These are phyloP conservation scores for Vachellia collinsii DNA, from an alignment of 306 rosid species.

Conservation along the genomic window DNA sequence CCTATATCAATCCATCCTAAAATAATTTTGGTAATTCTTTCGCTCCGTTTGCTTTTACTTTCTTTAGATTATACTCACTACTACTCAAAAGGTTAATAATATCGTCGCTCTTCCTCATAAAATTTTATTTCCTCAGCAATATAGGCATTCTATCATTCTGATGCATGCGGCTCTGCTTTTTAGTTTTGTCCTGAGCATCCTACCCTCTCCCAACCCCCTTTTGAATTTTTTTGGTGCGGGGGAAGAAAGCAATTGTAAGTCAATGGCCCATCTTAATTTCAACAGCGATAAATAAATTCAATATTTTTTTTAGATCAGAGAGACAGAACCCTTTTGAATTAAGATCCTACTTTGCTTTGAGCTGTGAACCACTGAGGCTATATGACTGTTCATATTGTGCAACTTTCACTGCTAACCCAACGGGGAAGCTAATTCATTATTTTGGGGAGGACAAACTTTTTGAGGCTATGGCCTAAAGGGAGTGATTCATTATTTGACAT, in stretches of 20 bases:
- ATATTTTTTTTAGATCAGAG: not conserved
- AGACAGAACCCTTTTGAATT: conserved; percentile 18
- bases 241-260: conserved; percentile 17
- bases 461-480: conserved; percentile 41
- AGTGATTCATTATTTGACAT: conserved; percentile 44
- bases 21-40: conserved; percentile 5
- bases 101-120: not conserved
- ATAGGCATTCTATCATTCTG: not conserved
- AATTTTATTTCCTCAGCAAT: not conserved
- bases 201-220: not conserved
- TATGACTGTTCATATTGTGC: conserved; percentile 16
- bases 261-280: conserved; percentile 25
- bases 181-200: not conserved
- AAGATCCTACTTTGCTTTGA: not conserved
- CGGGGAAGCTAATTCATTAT: conserved; percentile 33
- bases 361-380: conserved; percentile 40
- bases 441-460: conserved; percentile 41
- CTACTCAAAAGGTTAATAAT: conserved; percentile 4
- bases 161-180: not conserved
- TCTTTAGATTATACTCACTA: not conserved
- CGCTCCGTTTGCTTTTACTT: conserved; percentile 15
- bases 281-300: not conserved
- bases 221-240: conserved; percentile 12
- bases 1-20: conserved; percentile 10
- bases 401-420: conserved; percentile 25